A percentile compares a stretch with the other conserved stretches of the same genome.
These are phyloP conservation scores for Phaseolus lunatus DNA, from an alignment of 306 rosid species.

Conservation along the genomic window DNA sequence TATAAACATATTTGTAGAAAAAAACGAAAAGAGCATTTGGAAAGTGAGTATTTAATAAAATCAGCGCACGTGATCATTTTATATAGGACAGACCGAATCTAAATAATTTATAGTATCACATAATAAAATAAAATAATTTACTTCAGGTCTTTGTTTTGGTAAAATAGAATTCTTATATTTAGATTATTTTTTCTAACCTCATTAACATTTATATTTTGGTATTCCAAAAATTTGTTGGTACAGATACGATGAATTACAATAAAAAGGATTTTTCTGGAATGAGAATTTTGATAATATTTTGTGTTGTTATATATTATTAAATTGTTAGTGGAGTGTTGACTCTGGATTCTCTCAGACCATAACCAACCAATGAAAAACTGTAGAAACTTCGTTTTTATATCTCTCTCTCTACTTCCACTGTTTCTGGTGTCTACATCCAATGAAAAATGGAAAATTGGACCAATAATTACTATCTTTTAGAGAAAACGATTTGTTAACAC, in stretches of 20 bases:
- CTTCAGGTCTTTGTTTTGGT: not conserved
- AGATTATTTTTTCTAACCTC: not conserved
- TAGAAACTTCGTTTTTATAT: not conserved
- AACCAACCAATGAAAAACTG: not conserved
- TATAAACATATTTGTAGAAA: too few relatives aligned
- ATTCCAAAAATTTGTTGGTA: not conserved
- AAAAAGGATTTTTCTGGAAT: not conserved
- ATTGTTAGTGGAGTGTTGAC: not conserved
- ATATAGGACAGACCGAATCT: too few relatives aligned
- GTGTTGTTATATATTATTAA: not conserved
- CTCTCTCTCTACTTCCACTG: not conserved
- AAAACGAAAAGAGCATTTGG: too few relatives aligned
- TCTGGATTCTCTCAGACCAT: not conserved
- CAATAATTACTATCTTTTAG: not conserved
- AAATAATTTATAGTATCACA: too few relatives aligned
- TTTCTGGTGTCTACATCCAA: constrained; percentile 9
- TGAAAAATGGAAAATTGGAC: not conserved
- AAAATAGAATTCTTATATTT: not conserved
- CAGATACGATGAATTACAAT: not conserved
- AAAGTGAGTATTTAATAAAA: too few relatives aligned
- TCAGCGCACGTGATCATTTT: too few relatives aligned
- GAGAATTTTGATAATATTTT: not conserved
- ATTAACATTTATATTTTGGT: not conserved
- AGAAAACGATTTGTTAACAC: not conserved
- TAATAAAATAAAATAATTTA: too few relatives aligned